phyloP scores from a whole-genome alignment of 805 yeast species.

The Candida ulmi region DNA sequence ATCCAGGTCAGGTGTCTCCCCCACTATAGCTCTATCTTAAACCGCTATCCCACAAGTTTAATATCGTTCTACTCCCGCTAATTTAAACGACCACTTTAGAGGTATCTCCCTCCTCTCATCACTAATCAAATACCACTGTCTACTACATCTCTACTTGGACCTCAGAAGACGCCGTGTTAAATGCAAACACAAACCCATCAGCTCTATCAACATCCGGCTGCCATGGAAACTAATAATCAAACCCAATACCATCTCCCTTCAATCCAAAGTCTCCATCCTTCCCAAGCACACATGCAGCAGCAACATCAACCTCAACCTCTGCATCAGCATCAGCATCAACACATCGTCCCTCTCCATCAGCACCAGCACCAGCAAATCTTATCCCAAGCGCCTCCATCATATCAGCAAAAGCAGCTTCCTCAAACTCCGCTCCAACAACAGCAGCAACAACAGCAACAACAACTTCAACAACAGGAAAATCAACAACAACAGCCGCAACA shows the following conservation, averaged over 20 bases:
- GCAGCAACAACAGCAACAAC: no score
- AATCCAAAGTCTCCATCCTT: background rate
- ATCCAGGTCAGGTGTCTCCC: no score
- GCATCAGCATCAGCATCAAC: slow-evolving; percentile 2
- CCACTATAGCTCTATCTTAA: no score
- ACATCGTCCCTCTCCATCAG: slow-evolving; percentile 10
- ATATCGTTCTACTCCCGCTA: no score
- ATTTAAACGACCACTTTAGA: no score
- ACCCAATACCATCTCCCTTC: background rate
- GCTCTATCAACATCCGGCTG: background rate
- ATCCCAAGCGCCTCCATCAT: slow-evolving; percentile 2
- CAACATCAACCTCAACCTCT: background rate
- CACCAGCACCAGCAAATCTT: slow-evolving; percentile 4
- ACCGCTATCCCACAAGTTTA: no score
- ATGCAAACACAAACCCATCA: background rate
- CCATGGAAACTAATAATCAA: background rate
- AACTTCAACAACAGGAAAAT: slow-evolving; percentile 1
- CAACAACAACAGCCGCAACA: slow-evolving; percentile 4
- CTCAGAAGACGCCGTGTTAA: background rate
- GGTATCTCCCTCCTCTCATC: no score
- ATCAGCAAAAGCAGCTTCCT: slow-evolving; percentile 9
- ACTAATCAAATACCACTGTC: no score
- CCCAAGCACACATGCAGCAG: background rate
- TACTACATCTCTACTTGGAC: no score
- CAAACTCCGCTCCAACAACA: slow-evolving; percentile 11